Percentiles rank a stretch among this genome's conserved stretches.
These are phyloP conservation scores for Fraxinus sp. DNA, from an alignment of 305 asterid genomes.

Conservation along the genomic window DNA sequence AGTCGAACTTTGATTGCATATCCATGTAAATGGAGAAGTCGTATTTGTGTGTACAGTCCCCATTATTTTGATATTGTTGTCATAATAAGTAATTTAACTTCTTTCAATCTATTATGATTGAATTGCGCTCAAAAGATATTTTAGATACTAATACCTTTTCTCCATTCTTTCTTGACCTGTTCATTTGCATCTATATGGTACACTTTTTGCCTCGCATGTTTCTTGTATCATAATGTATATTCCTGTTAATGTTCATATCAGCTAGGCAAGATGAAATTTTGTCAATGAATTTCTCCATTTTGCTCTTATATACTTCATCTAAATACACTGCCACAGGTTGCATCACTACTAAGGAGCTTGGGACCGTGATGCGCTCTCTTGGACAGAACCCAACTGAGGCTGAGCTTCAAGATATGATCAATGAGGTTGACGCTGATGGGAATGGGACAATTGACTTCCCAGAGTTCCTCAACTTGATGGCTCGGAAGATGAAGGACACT, in stretches of 20 bases:
- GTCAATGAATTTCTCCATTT: not conserved
- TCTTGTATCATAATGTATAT: not conserved
- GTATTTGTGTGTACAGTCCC: not conserved
- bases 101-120: not conserved
- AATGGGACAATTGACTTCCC: conserved; percentile 34
- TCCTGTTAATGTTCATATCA: not conserved
- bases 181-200: not conserved
- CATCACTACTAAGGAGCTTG: conserved; percentile 36
- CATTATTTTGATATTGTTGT: not conserved
- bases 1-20: not conserved
- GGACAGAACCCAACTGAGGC: conserved; percentile 40
- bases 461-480: conserved; percentile 32
- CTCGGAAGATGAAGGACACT: conserved; percentile 37
- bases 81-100: not conserved
- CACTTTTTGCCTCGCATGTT: not conserved
- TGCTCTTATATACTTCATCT: not conserved
- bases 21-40: not conserved
- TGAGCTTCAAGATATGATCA: conserved; percentile 37
- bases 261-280: not conserved
- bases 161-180: not conserved
- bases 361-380: conserved; percentile 31
- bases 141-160: not conserved
- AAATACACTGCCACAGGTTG: conserved; percentile 21
- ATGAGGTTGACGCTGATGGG: conserved; percentile 38
- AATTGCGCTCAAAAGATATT: not conserved